These are phyloP conservation scores for Hyaloscypha hepaticicola DNA, from an alignment of 495 filamentous ascomycete species.

Conservation along the genomic window DNA sequence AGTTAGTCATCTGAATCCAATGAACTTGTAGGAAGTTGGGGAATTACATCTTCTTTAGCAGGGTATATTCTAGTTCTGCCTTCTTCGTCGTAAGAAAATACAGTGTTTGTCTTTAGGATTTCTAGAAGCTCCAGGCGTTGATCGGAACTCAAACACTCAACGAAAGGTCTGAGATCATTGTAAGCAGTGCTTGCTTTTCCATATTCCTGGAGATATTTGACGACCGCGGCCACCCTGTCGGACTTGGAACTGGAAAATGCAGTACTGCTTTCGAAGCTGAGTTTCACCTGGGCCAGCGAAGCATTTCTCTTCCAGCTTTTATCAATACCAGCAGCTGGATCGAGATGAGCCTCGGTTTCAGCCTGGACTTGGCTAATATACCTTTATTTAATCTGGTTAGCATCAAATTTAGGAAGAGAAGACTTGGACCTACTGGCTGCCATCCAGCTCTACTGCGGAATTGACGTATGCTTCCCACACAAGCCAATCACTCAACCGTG, in stretches of 20 bases:
- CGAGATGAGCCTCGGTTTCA: slow-evolving; percentile 31
- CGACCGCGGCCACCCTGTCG: slow-evolving; percentile 10
- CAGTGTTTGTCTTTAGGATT: slow-evolving; percentile 7
- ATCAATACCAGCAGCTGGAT: slow-evolving; percentile 26
- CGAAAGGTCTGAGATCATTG: slow-evolving; percentile 25
- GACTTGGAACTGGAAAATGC: background rate
- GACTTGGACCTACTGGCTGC: slow-evolving; percentile 17
- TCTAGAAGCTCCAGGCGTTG: slow-evolving; percentile 17
- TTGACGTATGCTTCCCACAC: slow-evolving; percentile 31
- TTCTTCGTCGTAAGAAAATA: slow-evolving; percentile 9
- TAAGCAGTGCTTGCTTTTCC: slow-evolving; percentile 26
- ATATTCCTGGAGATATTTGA: slow-evolving; percentile 29
- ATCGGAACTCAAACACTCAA: slow-evolving; percentile 15
- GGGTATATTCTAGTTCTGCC: background rate
- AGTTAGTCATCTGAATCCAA: background rate
- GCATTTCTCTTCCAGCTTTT: slow-evolving; percentile 34
- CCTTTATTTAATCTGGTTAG: slow-evolving; percentile 4
- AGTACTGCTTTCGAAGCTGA: slow-evolving; percentile 9
- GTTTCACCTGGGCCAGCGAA: slow-evolving; percentile 28
- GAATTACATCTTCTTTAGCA: slow-evolving; percentile 17
- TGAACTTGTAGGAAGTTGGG: background rate
- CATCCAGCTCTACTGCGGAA: slow-evolving; percentile 17
- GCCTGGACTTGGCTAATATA: slow-evolving; percentile 5
- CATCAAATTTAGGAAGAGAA: background rate
- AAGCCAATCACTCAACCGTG: slow-evolving; percentile 29